A percentile compares a stretch with the other conserved stretches of the same genome.
These are phyloP conservation scores for Tolypocladium cylindrosporum DNA, from an alignment of 2,329 filamentous ascomycete species.

Conservation along the genomic window DNA sequence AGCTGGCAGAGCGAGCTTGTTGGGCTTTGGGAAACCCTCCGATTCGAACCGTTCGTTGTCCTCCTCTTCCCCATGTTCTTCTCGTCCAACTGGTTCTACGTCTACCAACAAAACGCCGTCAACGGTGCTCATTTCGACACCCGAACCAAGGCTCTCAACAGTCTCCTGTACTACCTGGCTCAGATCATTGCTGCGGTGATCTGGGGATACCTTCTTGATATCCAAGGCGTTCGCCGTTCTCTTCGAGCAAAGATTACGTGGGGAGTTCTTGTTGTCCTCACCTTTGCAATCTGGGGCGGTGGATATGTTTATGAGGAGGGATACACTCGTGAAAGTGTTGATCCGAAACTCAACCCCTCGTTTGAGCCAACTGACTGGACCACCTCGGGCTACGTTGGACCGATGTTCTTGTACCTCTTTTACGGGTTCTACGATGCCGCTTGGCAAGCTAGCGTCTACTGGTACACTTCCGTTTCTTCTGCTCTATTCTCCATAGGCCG, in stretches of 20 bases:
- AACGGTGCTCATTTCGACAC: slow-evolving; percentile 45
- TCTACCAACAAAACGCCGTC: slow-evolving; percentile 48
- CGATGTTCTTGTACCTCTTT: slow-evolving; percentile 84
- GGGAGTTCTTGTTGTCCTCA: slow-evolving; percentile 53
- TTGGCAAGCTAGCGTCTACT: slow-evolving; percentile 88
- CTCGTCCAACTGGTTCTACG: slow-evolving; percentile 45
- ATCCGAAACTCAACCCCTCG: not conserved
- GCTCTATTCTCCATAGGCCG: no score
- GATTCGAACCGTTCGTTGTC: slow-evolving; percentile 60
- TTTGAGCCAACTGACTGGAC: slow-evolving; percentile 13
- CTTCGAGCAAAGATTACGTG: slow-evolving; percentile 54
- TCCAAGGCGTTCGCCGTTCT: slow-evolving; percentile 72
- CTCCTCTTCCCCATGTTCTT: slow-evolving; percentile 47
- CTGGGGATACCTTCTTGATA: slow-evolving; percentile 39
- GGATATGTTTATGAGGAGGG: slow-evolving; percentile 65
- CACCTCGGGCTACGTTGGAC: slow-evolving; percentile 51
- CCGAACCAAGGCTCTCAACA: slow-evolving; percentile 43
- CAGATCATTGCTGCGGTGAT: slow-evolving; percentile 44
- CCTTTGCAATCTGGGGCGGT: slow-evolving; percentile 73
- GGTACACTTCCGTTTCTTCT: slow-evolving; percentile 50
- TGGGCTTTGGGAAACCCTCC: slow-evolving; percentile 66
- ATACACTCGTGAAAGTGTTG: not conserved
- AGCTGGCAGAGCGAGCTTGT: slow-evolving; percentile 71
- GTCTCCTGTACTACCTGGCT: slow-evolving; percentile 43
- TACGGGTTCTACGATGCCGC: slow-evolving; percentile 83